phyloP scores from a whole-genome alignment of 2,329 filamentous ascomycete species.

The Neofusicoccum laricinum region DNA sequence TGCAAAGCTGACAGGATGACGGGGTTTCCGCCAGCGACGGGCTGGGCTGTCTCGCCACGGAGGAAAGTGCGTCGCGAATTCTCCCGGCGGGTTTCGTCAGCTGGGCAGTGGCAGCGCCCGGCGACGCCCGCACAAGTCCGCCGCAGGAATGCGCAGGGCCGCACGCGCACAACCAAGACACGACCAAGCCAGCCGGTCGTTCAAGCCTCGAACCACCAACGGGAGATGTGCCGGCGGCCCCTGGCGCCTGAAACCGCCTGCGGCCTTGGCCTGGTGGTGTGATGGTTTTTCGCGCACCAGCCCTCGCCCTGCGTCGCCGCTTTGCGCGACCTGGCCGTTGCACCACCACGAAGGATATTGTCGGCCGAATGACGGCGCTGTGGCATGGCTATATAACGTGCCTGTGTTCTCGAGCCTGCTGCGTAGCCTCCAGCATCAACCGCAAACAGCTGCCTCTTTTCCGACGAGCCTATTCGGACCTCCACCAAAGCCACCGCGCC shows the following conservation, averaged over 20 bases:
- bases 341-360: background rate
- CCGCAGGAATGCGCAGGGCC: background rate
- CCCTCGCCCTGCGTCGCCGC: background rate
- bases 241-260: background rate
- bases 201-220: constrained; percentile 17
- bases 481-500: background rate
- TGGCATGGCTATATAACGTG: background rate
- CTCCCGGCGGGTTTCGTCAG: constrained; percentile 3
- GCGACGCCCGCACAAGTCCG: background rate
- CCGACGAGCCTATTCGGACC: background rate
- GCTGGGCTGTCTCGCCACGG: background rate
- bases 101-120: background rate
- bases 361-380: background rate
- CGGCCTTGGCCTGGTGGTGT: constrained; percentile 11
- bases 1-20: background rate
- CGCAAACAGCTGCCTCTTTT: background rate
- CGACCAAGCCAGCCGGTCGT: background rate
- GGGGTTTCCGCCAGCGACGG: background rate
- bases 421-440: constrained; percentile 11
- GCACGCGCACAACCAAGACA: background rate
- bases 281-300: background rate
- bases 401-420: background rate
- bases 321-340: background rate
- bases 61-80: constrained; percentile 10
- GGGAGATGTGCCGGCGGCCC: constrained; percentile 11